Percentiles rank a stretch among this genome's conserved stretches.
Conservation (phyloP, 768 basidiomycete species). For the Paxillus ammoniavirescens region DNA sequence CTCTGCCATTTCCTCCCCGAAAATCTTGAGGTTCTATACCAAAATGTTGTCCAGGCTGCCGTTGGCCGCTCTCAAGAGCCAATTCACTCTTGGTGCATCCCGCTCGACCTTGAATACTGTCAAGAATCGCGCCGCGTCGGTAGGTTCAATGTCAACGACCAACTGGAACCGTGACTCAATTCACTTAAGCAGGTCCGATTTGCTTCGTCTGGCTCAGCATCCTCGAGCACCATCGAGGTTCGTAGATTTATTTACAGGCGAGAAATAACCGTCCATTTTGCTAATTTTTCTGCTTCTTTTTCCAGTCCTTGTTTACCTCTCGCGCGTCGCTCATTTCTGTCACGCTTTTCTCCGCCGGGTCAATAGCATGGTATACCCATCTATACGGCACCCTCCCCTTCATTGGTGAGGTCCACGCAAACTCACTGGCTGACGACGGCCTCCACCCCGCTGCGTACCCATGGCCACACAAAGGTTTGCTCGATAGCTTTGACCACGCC, state of each 20-base stretch:
- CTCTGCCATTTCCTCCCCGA: constrained; percentile 39
- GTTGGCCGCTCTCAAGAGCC: constrained; percentile 66
- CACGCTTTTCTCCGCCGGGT: constrained; percentile 77
- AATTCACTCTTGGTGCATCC: constrained; percentile 44
- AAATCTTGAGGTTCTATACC: constrained; percentile 40
- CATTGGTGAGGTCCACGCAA: constrained; percentile 89
- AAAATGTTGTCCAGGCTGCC: constrained; percentile 87
- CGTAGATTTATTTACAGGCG: constrained; percentile 18
- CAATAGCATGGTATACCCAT: constrained; percentile 96
- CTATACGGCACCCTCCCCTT: constrained; percentile 90
- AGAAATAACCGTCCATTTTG: neutral
- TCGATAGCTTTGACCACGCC: constrained; percentile 96
- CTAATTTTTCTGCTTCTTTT: neutral
- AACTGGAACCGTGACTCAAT: constrained; percentile 12
- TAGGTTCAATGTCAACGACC: constrained; percentile 33
- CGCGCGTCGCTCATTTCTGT: constrained; percentile 74
- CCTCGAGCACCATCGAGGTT: constrained; percentile 65
- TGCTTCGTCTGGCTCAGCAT: constrained; percentile 60
- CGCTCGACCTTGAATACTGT: constrained; percentile 42
- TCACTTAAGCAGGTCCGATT: constrained; percentile 57
- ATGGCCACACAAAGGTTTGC: constrained; percentile 84
- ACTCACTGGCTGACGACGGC: constrained; percentile 89
- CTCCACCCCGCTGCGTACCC: constrained; percentile 86
- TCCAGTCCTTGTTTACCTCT: constrained; percentile 65
- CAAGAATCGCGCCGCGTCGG: constrained; percentile 48